phyloP scores from a whole-genome alignment of 1,284 basidiomycete species.

The Golubevia sp. region DNA sequence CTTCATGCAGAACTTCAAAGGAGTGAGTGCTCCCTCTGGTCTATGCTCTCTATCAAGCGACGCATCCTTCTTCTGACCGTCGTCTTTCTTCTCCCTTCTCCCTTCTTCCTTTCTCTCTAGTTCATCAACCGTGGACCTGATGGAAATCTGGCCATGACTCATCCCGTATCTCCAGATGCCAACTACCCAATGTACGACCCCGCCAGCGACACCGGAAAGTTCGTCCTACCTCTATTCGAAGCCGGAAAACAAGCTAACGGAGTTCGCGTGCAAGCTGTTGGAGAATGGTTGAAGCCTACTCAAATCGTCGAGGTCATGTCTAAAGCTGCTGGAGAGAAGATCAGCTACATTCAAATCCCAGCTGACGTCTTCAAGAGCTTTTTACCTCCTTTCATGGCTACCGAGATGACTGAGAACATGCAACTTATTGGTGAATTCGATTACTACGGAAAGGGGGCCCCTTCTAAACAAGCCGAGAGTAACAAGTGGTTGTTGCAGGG shows the following conservation, averaged over 20 bases:
- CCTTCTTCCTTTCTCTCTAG: too few relatives aligned
- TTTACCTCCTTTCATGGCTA: constrained; percentile 16
- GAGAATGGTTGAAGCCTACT: constrained; percentile 19
- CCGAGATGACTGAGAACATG: constrained; percentile 25
- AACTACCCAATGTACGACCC: constrained; percentile 16
- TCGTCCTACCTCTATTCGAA: constrained; percentile 18
- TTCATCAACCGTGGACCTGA: constrained; percentile 8
- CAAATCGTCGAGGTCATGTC: constrained; percentile 10
- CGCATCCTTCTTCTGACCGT: too few relatives aligned
- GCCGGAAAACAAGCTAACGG: constrained; percentile 5
- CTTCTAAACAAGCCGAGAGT: constrained; percentile 15
- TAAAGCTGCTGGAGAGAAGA: constrained; percentile 9
- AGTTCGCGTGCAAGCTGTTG: constrained; percentile 11
- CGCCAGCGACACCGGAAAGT: constrained; percentile 19
- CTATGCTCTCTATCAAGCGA: too few relatives aligned
- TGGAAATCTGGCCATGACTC: constrained; percentile 11
- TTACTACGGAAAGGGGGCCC: constrained; percentile 22
- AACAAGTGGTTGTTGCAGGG: not conserved
- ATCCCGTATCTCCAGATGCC: constrained; percentile 11
- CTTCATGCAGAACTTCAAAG: constrained; percentile 20
- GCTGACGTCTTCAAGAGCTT: constrained; percentile 18
- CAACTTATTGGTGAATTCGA: constrained; percentile 22
- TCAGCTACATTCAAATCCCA: constrained; percentile 15
- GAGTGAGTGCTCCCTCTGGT: too few relatives aligned
- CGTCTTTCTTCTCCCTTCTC: too few relatives aligned